Evolutionary conservation across 192 early-diverging fungal genomes (phyloP).

Genomic region (Backusella westeae): DNA sequence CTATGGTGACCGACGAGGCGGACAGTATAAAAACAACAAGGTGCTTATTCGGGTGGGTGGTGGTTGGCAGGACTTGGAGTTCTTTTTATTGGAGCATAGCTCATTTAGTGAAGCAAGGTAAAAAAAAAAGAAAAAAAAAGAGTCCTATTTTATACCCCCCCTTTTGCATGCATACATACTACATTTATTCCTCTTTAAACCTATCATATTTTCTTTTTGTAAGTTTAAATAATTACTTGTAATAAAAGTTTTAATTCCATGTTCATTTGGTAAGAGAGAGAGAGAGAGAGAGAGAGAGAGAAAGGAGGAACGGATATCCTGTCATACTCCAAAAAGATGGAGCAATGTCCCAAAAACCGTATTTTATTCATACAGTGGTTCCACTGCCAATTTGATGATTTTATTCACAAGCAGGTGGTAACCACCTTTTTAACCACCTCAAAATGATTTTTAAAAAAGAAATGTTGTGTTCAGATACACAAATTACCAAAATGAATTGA

Average conservation of each 20-base stretch:
- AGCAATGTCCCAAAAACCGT: too few species aligned
- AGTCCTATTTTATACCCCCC: background rate
- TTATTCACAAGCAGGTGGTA: too few species aligned
- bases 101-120: conserved; percentile 11
- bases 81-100: conserved; percentile 59
- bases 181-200: background rate
- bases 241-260: background rate
- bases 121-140: background rate
- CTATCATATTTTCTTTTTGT: background rate
- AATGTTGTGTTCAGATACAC: too few species aligned
- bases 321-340: too few species aligned
- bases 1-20: conserved; percentile 29
- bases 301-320: background rate
- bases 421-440: too few species aligned
- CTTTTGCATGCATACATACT: background rate
- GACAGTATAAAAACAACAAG: conserved; percentile 33
- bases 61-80: conserved; percentile 62
- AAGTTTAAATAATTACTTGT: background rate
- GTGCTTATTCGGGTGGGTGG: conserved; percentile 59
- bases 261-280: background rate
- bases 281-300: background rate
- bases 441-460: too few species aligned
- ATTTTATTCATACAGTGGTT: too few species aligned
- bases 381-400: too few species aligned
- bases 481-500: too few species aligned